Conservation (phyloP, 495 filamentous ascomycete species). For the Penicillium fimorum region DNA sequence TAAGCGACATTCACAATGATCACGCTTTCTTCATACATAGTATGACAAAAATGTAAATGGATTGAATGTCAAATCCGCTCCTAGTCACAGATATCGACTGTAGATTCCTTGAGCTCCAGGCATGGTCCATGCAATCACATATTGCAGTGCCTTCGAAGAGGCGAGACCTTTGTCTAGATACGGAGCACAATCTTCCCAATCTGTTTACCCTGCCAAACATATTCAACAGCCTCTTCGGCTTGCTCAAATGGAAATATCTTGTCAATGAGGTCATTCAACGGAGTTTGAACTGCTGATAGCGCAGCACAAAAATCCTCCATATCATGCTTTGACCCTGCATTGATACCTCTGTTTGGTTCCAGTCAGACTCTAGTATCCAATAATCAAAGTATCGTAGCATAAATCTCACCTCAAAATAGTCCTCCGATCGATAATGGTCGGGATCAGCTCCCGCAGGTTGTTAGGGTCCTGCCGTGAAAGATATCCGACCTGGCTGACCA, state of each 20-base stretch:
- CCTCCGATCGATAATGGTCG: slow-evolving; percentile 35
- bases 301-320: slow-evolving; percentile 36
- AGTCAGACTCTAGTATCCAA: background rate
- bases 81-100: background rate
- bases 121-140: background rate
- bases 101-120: background rate
- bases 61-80: background rate
- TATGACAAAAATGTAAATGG: background rate
- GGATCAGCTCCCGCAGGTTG: slow-evolving; percentile 29
- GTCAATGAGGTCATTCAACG: slow-evolving; percentile 37
- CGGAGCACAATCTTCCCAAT: slow-evolving; percentile 39
- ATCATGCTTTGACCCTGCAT: slow-evolving; percentile 38
- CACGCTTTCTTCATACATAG: background rate
- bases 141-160: background rate
- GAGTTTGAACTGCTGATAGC: slow-evolving; percentile 23
- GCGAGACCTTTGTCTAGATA: slow-evolving; percentile 4
- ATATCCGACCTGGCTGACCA: slow-evolving; percentile 43
- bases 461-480: slow-evolving; percentile 27
- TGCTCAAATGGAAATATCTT: slow-evolving; percentile 29
- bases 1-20: background rate
- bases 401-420: slow-evolving; percentile 24
- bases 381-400: background rate
- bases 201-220: slow-evolving; percentile 37
- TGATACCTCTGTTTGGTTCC: slow-evolving; percentile 31
- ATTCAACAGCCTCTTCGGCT: slow-evolving; percentile 37